phyloP scores from a whole-genome alignment of 2,329 filamentous ascomycete species.

The Botrytis byssoidea region DNA sequence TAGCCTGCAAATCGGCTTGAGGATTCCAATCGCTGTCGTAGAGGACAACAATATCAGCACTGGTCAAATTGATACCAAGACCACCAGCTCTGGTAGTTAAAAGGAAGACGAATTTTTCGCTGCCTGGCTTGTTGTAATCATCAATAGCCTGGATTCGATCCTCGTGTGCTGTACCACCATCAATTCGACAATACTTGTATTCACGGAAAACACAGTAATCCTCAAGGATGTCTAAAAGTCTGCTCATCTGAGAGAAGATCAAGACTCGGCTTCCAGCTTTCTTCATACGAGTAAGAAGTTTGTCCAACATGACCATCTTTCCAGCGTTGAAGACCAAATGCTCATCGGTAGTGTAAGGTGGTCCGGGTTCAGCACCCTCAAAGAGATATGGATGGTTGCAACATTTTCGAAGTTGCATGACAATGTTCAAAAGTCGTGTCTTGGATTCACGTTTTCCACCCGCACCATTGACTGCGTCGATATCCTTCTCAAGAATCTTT shows the following conservation, averaged over 20 bases:
- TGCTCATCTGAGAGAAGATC: constrained; percentile 99
- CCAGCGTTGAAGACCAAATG: constrained; percentile 91
- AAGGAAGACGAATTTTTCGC: constrained; percentile 95
- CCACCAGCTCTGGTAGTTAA: constrained; percentile 94
- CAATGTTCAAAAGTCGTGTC: constrained; percentile 93
- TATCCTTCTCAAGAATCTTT: constrained; percentile 98
- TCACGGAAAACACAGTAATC: constrained; percentile 97
- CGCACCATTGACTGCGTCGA: constrained; percentile 96
- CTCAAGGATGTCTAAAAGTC: constrained; percentile 92
- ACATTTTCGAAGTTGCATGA: constrained; percentile 98
- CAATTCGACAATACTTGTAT: constrained; percentile 95
- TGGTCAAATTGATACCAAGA: constrained; percentile 93
- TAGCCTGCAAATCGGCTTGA: constrained; percentile 95
- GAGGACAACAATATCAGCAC: constrained; percentile 90
- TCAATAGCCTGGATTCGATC: constrained; percentile 97
- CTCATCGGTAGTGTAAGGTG: constrained; percentile 96
- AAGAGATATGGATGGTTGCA: constrained; percentile 99
- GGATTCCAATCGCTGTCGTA: constrained; percentile 99
- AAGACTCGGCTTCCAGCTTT: constrained; percentile 90
- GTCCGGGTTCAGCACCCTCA: constrained; percentile 93
- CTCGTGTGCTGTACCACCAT: constrained; percentile 94
- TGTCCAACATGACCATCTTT: constrained; percentile 97
- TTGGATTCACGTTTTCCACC: constrained; percentile 97
- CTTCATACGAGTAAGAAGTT: constrained; percentile 78
- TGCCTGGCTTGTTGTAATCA: constrained; percentile 94